phyloP scores from a whole-genome alignment of 148 eudicot genomes.

The Nyssa sinensis region DNA sequence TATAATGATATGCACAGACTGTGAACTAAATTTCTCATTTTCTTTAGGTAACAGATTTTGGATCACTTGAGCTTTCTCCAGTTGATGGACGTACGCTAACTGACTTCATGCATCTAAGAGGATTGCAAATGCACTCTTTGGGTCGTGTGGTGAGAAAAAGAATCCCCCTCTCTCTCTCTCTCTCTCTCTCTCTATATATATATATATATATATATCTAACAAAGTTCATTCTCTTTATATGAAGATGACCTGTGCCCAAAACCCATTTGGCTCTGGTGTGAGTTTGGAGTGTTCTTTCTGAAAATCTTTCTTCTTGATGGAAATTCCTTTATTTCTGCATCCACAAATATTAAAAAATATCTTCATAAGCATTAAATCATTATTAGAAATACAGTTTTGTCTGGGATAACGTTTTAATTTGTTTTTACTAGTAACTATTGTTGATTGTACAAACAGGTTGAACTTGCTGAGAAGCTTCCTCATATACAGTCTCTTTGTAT shows the following conservation, averaged over 20 bases:
- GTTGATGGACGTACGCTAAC: slow-evolving; percentile 97
- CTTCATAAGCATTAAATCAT: not conserved
- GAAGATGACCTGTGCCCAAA: too few species aligned
- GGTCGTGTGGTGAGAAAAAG: slow-evolving; percentile 84
- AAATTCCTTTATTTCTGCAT: not conserved
- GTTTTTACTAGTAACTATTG: not conserved
- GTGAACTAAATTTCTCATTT: slow-evolving; percentile 19
- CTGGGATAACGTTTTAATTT: not conserved
- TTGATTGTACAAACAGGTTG: slow-evolving; percentile 51
- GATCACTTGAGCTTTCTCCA: slow-evolving; percentile 98
- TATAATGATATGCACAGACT: not conserved
- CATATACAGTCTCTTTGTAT: slow-evolving; percentile 97
- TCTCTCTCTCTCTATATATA: too few species aligned
- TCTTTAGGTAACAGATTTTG: slow-evolving; percentile 86
- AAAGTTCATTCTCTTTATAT: too few species aligned
- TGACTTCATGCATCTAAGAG: slow-evolving; percentile 98
- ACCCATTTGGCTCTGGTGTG: too few species aligned
- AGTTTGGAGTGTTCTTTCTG: too few species aligned
- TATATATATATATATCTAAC: too few species aligned
- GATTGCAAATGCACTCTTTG: slow-evolving; percentile 84
- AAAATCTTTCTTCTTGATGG: slow-evolving; percentile 7
- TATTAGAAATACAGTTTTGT: not conserved
- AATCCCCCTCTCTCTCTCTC: too few species aligned
- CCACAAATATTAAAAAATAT: not conserved
- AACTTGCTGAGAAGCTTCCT: slow-evolving; percentile 92